Base-by-base conservation (phyloP, 768 basidiomycete species). In the Dioszegia aurantiaca region DNA sequence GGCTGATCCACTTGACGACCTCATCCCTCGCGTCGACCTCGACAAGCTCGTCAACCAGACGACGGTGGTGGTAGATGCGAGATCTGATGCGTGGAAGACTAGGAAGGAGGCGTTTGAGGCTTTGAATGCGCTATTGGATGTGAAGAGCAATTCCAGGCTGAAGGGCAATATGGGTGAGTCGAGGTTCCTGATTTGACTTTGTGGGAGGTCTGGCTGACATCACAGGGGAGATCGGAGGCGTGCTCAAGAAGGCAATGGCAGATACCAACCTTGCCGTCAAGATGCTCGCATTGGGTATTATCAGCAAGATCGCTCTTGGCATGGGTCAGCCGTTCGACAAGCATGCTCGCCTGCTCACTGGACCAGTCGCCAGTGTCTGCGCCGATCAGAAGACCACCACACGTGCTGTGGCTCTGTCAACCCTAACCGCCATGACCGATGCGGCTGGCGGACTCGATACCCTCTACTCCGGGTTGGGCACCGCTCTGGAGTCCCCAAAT, bases 251-350 rank as follows among this genome's bases (percentile, higher is more conserved):
- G 12, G 84, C 95, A 63, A 84, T 97, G 24, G 83, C 83, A 16
- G 95, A 99, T 76, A 87, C 88, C 43, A 99, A 99, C 79, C 90
- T 98, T 72, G 85, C 88, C 9, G 93, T 98, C 31, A 95, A 98
- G 76, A 80, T 82, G 14, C 81, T 95, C 44, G 88, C 94, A 23
- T 83, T 99, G 21, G 91, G 94, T 70, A 87, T 94, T 56, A 85
- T 98, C 53, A 82, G 86, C 33, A 87, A 90, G 30, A 85, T 98
- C 62, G 91, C 95, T 6, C 84, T 82, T 1, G 93, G 91, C 1
- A 98, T 99, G 90, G 92, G 91, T 40, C 90, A 87, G 72, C 84
- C 89, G 1, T 98, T 99, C 70, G 94, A 98, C 69, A 94, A 89
- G 75, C 83, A 94, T 68, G 81, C 83, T 2, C 86, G 87, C 30